These are phyloP conservation scores for Aspergillus sp. DNA, from an alignment of 2,329 filamentous ascomycete genomes.

Conservation along the genomic window DNA sequence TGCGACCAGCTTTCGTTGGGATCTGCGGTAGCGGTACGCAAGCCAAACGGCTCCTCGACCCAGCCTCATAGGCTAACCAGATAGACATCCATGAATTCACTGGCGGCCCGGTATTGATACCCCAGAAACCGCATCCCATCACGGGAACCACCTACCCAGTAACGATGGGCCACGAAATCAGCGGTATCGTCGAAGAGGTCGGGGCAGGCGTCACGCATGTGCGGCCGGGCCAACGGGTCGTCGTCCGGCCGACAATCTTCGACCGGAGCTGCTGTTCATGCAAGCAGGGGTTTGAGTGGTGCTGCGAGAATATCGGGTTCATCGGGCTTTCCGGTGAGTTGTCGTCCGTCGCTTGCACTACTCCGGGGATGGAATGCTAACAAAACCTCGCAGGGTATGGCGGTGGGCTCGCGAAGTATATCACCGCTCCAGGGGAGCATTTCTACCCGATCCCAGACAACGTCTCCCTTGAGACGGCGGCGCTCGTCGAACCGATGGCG, in stretches of 20 bases:
- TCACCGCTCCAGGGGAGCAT: constrained; percentile 23
- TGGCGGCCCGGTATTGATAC: constrained; percentile 49
- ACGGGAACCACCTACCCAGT: constrained; percentile 58
- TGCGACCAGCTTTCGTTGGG: constrained; percentile 32
- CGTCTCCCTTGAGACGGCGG: constrained; percentile 45
- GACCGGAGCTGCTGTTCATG: constrained; percentile 34
- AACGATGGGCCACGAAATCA: constrained; percentile 65
- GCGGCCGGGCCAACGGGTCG: constrained; percentile 46
- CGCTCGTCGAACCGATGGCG: constrained; percentile 61
- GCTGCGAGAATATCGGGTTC: constrained; percentile 57
- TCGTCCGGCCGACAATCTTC: constrained; percentile 53
- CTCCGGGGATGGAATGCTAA: not conserved
- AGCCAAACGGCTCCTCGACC: not conserved
- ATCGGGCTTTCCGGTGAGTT: constrained; percentile 46
- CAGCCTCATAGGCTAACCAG: not conserved
- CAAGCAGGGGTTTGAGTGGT: constrained; percentile 59
- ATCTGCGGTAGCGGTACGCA: constrained; percentile 32
- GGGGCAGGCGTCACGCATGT: constrained; percentile 50
- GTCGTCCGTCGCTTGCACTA: no score
- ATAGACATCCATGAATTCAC: constrained; percentile 53
- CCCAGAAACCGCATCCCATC: constrained; percentile 54
- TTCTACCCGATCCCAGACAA: constrained; percentile 24
- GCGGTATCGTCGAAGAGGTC: constrained; percentile 58
- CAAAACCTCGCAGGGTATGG: constrained; percentile 19
- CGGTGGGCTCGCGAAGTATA: constrained; percentile 26